These are phyloP conservation scores for Scutellaria galericulata DNA, from an alignment of 257 asterid species.

Conservation along the genomic window DNA sequence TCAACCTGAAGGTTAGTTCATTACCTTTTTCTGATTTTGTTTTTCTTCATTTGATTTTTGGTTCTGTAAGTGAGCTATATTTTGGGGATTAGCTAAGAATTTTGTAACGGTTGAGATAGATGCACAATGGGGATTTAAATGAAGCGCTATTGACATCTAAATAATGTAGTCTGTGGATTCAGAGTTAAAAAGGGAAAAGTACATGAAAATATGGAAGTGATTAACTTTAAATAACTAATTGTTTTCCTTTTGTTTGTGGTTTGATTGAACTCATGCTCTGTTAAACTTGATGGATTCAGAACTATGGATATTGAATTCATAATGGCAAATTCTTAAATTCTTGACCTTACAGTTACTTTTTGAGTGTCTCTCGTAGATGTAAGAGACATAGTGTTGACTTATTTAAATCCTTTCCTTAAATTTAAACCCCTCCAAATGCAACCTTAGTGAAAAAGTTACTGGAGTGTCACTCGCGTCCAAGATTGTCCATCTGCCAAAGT, in stretches of 20 bases:
- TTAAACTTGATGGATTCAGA: conserved; percentile 6
- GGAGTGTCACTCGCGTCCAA: not conserved
- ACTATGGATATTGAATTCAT: conserved; percentile 2
- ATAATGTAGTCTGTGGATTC: conserved; percentile 7
- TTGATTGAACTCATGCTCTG: not conserved
- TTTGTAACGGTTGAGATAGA: not conserved
- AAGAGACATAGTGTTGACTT: not conserved
- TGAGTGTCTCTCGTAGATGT: too few relatives aligned
- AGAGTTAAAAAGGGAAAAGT: not conserved
- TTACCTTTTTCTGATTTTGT: not conserved
- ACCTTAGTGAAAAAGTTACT: not conserved
- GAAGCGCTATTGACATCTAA: conserved; percentile 1
- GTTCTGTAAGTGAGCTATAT: not conserved
- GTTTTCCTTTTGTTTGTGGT: not conserved
- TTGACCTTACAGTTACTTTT: too few relatives aligned
- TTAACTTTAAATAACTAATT: not conserved
- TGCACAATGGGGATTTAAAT: not conserved
- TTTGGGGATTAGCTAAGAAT: conserved; percentile 1
- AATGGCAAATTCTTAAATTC: not conserved
- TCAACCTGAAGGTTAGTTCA: conserved; percentile 72
- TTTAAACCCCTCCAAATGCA: not conserved
- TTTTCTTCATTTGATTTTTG: not conserved
- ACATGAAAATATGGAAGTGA: not conserved
- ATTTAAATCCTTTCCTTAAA: not conserved
- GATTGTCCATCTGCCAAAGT: not conserved